Evolutionary conservation across 768 basidiomycete species (phyloP).

Genomic region (Trametes coccinea): DNA sequence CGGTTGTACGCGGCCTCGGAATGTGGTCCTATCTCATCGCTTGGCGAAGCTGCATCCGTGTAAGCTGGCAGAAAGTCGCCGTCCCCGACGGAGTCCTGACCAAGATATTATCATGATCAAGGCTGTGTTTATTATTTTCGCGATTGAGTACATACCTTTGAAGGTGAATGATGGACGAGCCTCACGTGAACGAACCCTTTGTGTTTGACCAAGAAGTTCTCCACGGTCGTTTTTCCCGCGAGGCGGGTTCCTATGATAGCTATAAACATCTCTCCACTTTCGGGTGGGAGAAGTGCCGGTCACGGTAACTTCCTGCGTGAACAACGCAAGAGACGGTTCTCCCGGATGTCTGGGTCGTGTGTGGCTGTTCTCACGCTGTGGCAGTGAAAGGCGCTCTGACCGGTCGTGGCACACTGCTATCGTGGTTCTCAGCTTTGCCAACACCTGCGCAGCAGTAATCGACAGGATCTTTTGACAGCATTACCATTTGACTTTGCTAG

Average conservation of each 20-base stretch:
- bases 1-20: background rate
- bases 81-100: no score
- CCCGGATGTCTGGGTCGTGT: background rate
- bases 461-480: no score
- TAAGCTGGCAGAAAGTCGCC: background rate
- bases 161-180: background rate
- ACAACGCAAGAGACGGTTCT: background rate
- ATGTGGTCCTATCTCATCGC: background rate
- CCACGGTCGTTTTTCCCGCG: conserved; percentile 42
- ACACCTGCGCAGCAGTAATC: no score
- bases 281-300: no score
- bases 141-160: background rate
- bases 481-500: no score
- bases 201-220: conserved; percentile 56
- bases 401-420: no score
- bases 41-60: background rate
- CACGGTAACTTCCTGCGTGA: no score
- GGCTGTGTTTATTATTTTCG: background rate
- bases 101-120: no score
- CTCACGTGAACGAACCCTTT: conserved; percentile 58
- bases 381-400: no score
- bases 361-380: background rate
- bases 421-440: no score
- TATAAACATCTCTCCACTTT: conserved; percentile 31
- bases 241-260: conserved; percentile 34